Evolutionary conservation across 139 green algal species (phyloP), one percentile per base, ranked within the genome.

Genomic region (Klebsormidium nitens): DNA sequence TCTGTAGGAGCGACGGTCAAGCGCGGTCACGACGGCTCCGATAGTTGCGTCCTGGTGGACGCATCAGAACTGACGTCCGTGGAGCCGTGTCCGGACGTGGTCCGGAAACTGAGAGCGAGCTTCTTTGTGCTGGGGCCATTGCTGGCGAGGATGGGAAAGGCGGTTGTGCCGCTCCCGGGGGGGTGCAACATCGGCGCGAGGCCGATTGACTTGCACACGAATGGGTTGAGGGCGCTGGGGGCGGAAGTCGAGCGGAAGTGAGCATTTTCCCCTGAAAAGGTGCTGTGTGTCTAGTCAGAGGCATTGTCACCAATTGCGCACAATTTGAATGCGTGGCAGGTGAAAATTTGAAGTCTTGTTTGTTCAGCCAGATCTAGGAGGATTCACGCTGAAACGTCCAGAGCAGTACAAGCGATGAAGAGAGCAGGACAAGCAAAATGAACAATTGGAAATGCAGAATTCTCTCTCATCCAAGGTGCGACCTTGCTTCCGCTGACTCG

Each of bases 141-240:
- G 31, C 61, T 86, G 26, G 79, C 74, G n/a, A 36, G 79, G 32
- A 46, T 67, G 11, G 79, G 79, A 5, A 79, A 85, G 48, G 78
- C 79, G 3, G 39, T 74, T 2, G 61, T 86, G 31, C 74, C 81
- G 2, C 75, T 86, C 2, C 81, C 81, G 11, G 81, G 81, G 28
- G 81, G 81, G 29, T 86, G 81, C 75, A 76, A 86, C 72, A 86
- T 86, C 42, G 81, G 81, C 23, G 63, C 81, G 2, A 48, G 81
- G 5, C 81, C 81, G 6, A 85, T 86, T 35, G 80, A 86, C 57
- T n/a, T 87, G 11, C 81, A 86, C 56, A 34, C 86, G 19, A 32
- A 47, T 8, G 81, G 75, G 3, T 61, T 86, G 2, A 28, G 72
- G n/a, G 80, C 72, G 28, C 52, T 86, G 44, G 79, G 79, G 6